These are phyloP conservation scores for Tuctoria greenei DNA, from an alignment of 176 grass and related monocot species.

Conservation along the genomic window DNA sequence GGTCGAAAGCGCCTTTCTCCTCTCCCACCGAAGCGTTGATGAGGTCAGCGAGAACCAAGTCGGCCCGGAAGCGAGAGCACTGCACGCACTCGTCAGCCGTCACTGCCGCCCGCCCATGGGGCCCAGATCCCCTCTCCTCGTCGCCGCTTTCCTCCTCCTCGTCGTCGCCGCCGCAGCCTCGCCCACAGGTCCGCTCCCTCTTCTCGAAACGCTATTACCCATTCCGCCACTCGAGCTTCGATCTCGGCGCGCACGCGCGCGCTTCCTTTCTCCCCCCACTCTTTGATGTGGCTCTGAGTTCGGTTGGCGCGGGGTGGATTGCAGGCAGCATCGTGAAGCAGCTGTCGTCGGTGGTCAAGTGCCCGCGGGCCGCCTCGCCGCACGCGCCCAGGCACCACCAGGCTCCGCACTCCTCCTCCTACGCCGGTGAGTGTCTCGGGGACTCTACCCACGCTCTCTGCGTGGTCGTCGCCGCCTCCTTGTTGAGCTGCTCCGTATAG, in stretches of 20 bases:
- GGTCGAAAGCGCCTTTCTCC: too few species aligned
- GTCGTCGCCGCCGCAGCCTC: constrained; percentile 36
- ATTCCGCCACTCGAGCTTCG: background rate
- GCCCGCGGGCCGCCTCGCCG: constrained; percentile 58
- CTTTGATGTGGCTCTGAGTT: background rate
- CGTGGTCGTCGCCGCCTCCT: background rate
- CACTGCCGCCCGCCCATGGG: constrained; percentile 29
- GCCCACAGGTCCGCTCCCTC: constrained; percentile 35
- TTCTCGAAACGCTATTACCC: background rate
- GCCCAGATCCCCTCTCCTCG: constrained; percentile 26
- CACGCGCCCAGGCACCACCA: constrained; percentile 34
- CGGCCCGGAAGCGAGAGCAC: too few species aligned
- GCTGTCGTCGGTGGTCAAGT: constrained; percentile 71
- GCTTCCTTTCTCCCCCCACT: too few species aligned
- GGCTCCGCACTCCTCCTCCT: constrained; percentile 37
- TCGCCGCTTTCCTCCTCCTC: constrained; percentile 29
- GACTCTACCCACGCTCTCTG: background rate
- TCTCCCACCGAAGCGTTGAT: too few species aligned
- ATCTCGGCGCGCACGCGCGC: background rate
- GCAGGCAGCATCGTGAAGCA: constrained; percentile 78
- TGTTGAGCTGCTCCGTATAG: background rate
- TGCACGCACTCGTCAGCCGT: too few species aligned
- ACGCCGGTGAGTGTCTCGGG: constrained; percentile 40
- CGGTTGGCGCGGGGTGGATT: background rate
- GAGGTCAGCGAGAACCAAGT: too few species aligned